Evolutionary conservation across 225 moss, liverwort and hornwort species (phyloP), one percentile per base, ranked within the genome.

Genomic region (Sphagnum tenellum): DNA sequence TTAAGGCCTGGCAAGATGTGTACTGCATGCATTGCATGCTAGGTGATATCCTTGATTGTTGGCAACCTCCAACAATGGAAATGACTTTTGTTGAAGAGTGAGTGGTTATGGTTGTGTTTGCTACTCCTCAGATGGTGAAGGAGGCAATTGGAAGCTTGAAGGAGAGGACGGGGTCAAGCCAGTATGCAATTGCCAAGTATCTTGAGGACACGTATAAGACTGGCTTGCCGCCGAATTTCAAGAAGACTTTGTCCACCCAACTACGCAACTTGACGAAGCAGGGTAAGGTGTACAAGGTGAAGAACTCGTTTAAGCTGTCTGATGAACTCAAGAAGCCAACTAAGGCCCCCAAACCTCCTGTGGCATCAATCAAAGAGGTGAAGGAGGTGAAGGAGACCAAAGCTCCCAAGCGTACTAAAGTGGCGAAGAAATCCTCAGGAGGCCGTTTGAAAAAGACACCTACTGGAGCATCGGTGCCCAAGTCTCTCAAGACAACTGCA

Each of bases 111-210:
- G 29, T 29, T 29, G 29, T 29, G 29, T 29, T 29, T 29, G 29
- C 29, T 29, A 29, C 29, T 48, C 12, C 57, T 47, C 82, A 94
- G 94, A 94, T 94, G 94, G 79, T 89, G 1, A 84, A 76, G 59
- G 94, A 94, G 59, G 90, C 94, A 8, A 94, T 94, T 44, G 81
- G 77, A 12, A 66, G 86, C 3, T 69, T 94, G 71, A 94, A 94
- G 73, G 94, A 94, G 79, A 69, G 90, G 14, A 94, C 94, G 0
- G 94, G 94, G 7, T 94, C 94, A 5, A 94, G 94, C 56, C 79
- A 87, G 50, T 94, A 94, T 4, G 94, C 94, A 1, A 94, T 94
- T 45, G 94, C 94, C 0, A 94, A 94, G 61, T 88, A 79, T 47
- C 56, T 89, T 71, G 94, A 94, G 66, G 94, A 94, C 13, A 76